A percentile compares a stretch with the other conserved stretches of the same genome.
These are phyloP conservation scores for Dictyostelium citrinum DNA, from an alignment of 78 protist species.

Conservation along the genomic window DNA sequence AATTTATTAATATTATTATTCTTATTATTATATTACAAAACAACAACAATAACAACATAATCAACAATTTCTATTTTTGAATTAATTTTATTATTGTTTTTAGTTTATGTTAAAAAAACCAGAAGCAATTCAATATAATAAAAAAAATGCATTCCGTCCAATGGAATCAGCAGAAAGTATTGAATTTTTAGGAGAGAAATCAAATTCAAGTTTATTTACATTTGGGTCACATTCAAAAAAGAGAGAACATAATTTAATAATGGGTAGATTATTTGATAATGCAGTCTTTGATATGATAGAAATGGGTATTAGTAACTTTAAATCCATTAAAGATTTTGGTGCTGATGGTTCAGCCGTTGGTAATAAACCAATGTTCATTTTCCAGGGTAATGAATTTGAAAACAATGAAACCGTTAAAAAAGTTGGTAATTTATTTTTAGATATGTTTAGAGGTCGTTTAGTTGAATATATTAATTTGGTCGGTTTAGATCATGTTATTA, in stretches of 20 bases:
- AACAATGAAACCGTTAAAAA: constrained; percentile 21
- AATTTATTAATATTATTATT: no score
- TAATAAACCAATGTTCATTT: constrained; percentile 88
- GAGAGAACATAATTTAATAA: constrained; percentile 88
- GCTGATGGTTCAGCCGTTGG: constrained; percentile 40
- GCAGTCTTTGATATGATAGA: constrained; percentile 94
- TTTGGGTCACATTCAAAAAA: constrained; percentile 90
- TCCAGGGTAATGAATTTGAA: constrained; percentile 88
- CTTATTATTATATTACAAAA: no score
- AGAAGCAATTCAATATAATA: constrained; percentile 68
- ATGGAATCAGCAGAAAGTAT: constrained; percentile 71
- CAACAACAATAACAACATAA: no score
- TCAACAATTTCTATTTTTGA: background rate
- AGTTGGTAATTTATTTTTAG: constrained; percentile 81
- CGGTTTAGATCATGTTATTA: constrained; percentile 90
- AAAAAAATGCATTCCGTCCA: constrained; percentile 75
- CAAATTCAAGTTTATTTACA: constrained; percentile 86
- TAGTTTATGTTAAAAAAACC: constrained; percentile 74
- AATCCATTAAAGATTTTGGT: constrained; percentile 40
- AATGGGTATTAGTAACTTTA: constrained; percentile 72
- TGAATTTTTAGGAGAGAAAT: constrained; percentile 65
- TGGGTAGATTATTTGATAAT: constrained; percentile 92
- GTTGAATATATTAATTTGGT: constrained; percentile 71
- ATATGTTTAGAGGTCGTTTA: constrained; percentile 89
- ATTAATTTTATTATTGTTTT: background rate